Evolutionary conservation across 768 basidiomycete genomes (phyloP), one percentile per base, ranked within the genome.

Genomic region (Wakefieldia striispora): DNA sequence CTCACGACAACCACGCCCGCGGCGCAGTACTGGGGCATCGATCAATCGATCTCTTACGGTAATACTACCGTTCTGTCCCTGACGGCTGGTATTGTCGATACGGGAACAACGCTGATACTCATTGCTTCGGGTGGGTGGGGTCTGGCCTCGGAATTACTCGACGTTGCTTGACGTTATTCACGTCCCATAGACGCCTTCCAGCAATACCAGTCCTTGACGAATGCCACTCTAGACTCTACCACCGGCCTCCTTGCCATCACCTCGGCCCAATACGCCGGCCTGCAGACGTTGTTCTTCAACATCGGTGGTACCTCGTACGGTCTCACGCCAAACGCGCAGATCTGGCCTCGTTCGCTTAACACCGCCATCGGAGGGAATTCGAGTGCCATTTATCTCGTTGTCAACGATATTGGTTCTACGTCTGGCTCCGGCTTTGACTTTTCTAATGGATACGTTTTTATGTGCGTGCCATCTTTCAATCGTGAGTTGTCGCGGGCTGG

Each of bases 51-150:
- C 35, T 38, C 53, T 9, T 71, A 67, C n/a, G 66, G 65, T 9
- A 20, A 38, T 1, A 49, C 53, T 4, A 56, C 51, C 5, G 51
- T 70, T 19, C 33, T 67, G 39, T 29, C 54, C 7, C 37, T n/a
- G 13, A 61, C 60, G 12, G 60, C 69, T 23, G 70, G 70, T 19
- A 66, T 71, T 36, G 54, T 71, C 19, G 68, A 69, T 49, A 66
- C 67, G 0, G 70, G 70, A 13, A 67, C 61, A 40, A 62, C 65
- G 8, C 43, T 67, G 20, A 46, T 63, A 13, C 51, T 61, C 29
- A 26, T 66, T 14, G 52, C 63, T 13, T 37, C 61, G 1, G 49
- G 67, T 64, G 33, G 48, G 57, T 37, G 17, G 26, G 3, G 12
- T 8, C 6, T 26, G 3, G 12, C 26, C 6, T 26, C 6, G 5